Evolutionary conservation across 2,329 filamentous ascomycete species (phyloP), one percentile per base, ranked within the genome.

Genomic region (Microascus cirrosus): DNA sequence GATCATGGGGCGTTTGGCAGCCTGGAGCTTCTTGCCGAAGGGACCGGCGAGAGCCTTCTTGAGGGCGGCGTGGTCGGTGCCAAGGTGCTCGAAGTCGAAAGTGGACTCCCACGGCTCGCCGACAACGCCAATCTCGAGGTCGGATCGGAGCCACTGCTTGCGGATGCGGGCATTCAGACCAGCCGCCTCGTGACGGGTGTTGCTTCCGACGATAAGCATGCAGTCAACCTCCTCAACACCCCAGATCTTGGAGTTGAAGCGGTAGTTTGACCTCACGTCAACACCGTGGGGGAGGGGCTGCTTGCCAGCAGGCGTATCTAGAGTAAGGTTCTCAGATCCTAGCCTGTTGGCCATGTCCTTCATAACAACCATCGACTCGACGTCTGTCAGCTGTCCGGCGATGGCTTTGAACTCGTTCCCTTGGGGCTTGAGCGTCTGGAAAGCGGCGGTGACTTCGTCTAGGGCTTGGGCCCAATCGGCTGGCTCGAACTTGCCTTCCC

Each of bases 271-370:
- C 63, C 93, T 89, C 60, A 97, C 82, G 67, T 99, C 94, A 61
- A 96, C 77, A 72, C 94, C 94, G 74, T 99, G 94, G 39, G 93
- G 89, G 61, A 96, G 77, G 15, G 94, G 94, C 63, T 86, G 78
- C 73, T 82, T 87, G 62, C 94, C 94, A 59, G 84, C 84, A 45
- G 91, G 89, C 69, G 92, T 92, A 70, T 99, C 94, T 52, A 97
- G 83, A 61, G 91, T 90, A 61, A 99, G 79, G 73, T 97, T 99
- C 65, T 99, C 94, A 2, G 94, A 97, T 61, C 91, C 91, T 62
- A 99, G 87, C 74, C 86, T 93, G 81, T 99, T 99, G 66, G 91
- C 90, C 63, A 99, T 80, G 67, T 99, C 94, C 80, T 99, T 99
- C 78, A 95, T 90, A 58, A 93, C 93, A 61, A 97, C 93, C 63